Evolutionary conservation across 306 rosid genomes (phyloP), one percentile per base, ranked within the genome.

Genomic region (Inga laurina): DNA sequence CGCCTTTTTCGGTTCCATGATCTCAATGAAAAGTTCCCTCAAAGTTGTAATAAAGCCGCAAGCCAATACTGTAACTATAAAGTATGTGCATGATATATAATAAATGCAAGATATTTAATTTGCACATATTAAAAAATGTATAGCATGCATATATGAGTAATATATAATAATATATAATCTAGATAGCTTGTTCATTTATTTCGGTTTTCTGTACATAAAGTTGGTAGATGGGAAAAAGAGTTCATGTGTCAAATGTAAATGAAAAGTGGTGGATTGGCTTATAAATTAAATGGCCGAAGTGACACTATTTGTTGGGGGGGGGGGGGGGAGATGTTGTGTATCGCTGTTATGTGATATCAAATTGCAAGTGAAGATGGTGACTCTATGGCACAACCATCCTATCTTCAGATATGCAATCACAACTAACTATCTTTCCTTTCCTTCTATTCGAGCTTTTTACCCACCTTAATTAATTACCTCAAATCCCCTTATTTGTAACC

Each of bases 321-420:
- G 46, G 2, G 3, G 34, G 22, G 44, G 32, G 9, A 49, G 74
- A 76, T 65, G 70, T 70, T 46, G 49, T 12, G 72, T 48, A 18
- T 75, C 83, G 44, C 79, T 79, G 35, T 75, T 84, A 34, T 86
- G 41, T 81, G 59, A 71, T 46, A 16, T 80, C 68, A 71, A 85
- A 69, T 83, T 84, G 83, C 79, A 64, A 68, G 54, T 51, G 48
- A 71, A 46, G 87, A 88, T 39, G 61, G 84, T 15, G 89, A 88
- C 88, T 18, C 22, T 22, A 65, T 75, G 70, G 70, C 70, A 81
- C 88, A 65, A 51, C 76, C 24, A 54, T 76, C 41, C 57, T 48
- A 65, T 68, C 54, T 77, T 65, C 65, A 43, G 79, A 83, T 83
- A 71, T 78, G 46, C 32, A 75, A 81, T 84, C 62, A 46, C 74